These are phyloP conservation scores for Prosopis cineraria DNA, from an alignment of 306 rosid species.

Conservation along the genomic window DNA sequence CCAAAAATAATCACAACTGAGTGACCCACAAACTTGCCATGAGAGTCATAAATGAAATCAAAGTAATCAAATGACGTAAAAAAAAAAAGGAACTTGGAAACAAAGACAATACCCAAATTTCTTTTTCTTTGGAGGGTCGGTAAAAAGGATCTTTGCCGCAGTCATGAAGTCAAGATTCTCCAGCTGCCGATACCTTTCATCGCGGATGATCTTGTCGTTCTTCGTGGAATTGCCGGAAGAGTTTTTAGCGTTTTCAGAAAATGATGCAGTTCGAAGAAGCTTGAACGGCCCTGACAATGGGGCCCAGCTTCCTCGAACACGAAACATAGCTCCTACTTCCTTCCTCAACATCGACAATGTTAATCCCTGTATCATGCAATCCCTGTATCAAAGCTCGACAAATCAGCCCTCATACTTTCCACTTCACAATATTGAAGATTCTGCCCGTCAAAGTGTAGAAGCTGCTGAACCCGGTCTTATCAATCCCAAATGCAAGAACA, in stretches of 20 bases:
- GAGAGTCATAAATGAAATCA: neutral
- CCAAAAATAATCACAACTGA: neutral
- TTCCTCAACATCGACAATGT: neutral
- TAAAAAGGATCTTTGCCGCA: conserved; percentile 80
- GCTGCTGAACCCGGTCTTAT: too few relatives aligned
- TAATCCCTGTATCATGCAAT: neutral
- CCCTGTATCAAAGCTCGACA: too few relatives aligned
- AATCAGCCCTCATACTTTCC: too few relatives aligned
- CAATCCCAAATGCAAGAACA: too few relatives aligned
- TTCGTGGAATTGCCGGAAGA: conserved; percentile 15
- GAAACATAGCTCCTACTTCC: conserved; percentile 42
- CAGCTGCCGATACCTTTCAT: conserved; percentile 61
- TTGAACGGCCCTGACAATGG: conserved; percentile 43
- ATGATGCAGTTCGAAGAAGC: conserved; percentile 33
- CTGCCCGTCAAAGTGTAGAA: too few relatives aligned
- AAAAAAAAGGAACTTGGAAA: neutral
- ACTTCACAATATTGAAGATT: too few relatives aligned
- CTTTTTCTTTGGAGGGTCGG: conserved; percentile 59
- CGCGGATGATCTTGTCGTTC: neutral
- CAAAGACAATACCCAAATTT: conserved; percentile 68
- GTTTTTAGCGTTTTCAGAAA: conserved; percentile 39
- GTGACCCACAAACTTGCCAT: neutral
- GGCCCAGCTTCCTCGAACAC: conserved; percentile 47
- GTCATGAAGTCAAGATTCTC: conserved; percentile 71
- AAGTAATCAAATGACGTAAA: neutral